phyloP scores from a whole-genome alignment of 352 stramenopile genomes.

The Phytophthora capsici region DNA sequence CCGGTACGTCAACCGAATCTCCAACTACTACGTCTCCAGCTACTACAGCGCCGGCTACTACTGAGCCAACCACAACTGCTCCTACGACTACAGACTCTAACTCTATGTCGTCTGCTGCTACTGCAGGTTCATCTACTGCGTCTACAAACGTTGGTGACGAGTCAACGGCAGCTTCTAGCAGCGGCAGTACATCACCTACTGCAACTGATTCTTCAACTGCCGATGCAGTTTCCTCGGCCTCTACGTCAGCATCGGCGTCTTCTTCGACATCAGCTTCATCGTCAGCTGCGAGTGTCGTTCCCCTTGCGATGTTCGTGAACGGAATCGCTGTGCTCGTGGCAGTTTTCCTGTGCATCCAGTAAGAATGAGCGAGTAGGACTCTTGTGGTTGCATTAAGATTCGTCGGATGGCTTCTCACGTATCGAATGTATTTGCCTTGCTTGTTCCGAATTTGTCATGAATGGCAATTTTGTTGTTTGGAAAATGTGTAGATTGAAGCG shows the following conservation, averaged over 20 bases:
- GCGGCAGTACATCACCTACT: conserved; percentile 8
- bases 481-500: conserved; percentile 16
- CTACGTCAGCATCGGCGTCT: conserved; percentile 20
- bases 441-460: not conserved
- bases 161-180: conserved; percentile 13
- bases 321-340: conserved; percentile 27
- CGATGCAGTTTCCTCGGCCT: conserved; percentile 14
- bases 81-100: conserved; percentile 25
- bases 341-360: conserved; percentile 38
- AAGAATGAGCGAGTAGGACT: conserved; percentile 18
- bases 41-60: conserved; percentile 9
- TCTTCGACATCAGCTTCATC: conserved; percentile 26
- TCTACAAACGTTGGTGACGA: conserved; percentile 29
- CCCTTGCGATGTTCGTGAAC: conserved; percentile 29
- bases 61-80: conserved; percentile 3
- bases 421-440: conserved; percentile 29
- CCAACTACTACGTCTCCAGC: conserved; percentile 3
- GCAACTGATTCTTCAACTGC: conserved; percentile 7
- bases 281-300: conserved; percentile 24
- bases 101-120: conserved; percentile 34
- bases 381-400: conserved; percentile 15
- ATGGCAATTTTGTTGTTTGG: not conserved
- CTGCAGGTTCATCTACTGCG: conserved; percentile 36
- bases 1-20: conserved; percentile 12
- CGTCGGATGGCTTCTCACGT: conserved; percentile 15